phyloP scores from a whole-genome alignment of 176 grass and related monocot species.

The Oryza nivara region DNA sequence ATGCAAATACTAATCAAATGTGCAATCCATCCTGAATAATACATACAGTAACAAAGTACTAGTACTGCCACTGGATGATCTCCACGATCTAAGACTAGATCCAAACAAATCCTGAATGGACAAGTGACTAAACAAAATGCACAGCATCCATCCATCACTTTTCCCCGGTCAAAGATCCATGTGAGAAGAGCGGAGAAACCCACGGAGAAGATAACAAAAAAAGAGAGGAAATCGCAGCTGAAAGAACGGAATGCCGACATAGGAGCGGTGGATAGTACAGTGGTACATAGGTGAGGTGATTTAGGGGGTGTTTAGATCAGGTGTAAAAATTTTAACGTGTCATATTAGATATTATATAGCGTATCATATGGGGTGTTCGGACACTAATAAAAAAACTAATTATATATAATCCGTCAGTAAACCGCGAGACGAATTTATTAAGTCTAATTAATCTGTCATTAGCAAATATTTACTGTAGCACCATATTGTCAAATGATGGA shows the following conservation, averaged over 20 bases:
- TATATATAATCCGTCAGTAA: too few species aligned
- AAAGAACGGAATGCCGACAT: constrained; percentile 31
- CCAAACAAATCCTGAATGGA: neutral
- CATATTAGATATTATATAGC: too few species aligned
- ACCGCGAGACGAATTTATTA: too few species aligned
- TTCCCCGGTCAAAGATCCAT: neutral
- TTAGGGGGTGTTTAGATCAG: too few species aligned
- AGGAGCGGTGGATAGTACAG: neutral
- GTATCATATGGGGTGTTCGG: too few species aligned
- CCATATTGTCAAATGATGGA: too few species aligned
- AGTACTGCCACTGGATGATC: neutral
- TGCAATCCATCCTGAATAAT: neutral
- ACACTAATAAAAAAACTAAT: too few species aligned
- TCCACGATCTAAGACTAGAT: neutral
- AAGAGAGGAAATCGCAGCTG: neutral
- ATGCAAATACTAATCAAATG: constrained; percentile 6
- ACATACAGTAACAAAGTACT: neutral
- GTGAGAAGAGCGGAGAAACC: neutral
- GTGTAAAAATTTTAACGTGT: too few species aligned
- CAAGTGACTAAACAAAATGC: neutral
- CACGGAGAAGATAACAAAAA: too few species aligned
- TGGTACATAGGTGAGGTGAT: too few species aligned
- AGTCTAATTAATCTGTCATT: too few species aligned
- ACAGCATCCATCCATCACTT: neutral
- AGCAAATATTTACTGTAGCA: too few species aligned